Percentiles rank a stretch among this genome's conserved stretches.
Evolutionary conservation across 2,329 filamentous ascomycete species (phyloP).

Genomic region (Teratosphaeria epicoccoides): DNA sequence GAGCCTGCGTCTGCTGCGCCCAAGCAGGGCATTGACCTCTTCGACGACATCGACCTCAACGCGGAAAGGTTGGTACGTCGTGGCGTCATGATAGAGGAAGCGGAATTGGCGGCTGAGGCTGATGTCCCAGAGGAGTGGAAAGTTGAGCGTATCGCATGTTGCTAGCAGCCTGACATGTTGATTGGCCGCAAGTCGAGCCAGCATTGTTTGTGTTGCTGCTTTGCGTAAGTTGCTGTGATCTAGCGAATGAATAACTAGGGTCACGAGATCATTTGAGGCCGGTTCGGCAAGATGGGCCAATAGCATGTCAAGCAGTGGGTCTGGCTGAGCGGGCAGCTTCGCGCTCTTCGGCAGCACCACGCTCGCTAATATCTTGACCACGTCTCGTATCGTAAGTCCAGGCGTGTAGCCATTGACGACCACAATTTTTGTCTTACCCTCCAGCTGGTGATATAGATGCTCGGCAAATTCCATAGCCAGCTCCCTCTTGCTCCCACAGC

Average conservation of each 20-base stretch:
- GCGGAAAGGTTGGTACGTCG: conserved; percentile 68
- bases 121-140: conserved; percentile 81
- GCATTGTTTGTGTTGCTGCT: conserved; percentile 55
- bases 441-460: conserved; percentile 47
- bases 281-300: conserved; percentile 46
- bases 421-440: conserved; percentile 49
- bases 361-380: conserved; percentile 57
- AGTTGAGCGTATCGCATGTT: conserved; percentile 80
- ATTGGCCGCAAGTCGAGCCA: conserved; percentile 67
- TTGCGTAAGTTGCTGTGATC: conserved; percentile 70
- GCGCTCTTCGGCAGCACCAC: conserved; percentile 44
- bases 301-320: conserved; percentile 58
- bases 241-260: conserved; percentile 62
- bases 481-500: conserved; percentile 77
- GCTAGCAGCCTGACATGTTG: conserved; percentile 62
- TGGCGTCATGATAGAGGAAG: conserved; percentile 87
- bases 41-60: conserved; percentile 77
- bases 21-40: conserved; percentile 77
- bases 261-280: conserved; percentile 30
- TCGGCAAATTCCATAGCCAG: conserved; percentile 67
- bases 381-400: conserved; percentile 55
- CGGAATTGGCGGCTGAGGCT: conserved; percentile 71
- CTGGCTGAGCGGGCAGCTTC: conserved; percentile 54
- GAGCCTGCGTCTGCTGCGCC: conserved; percentile 65
- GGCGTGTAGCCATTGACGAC: conserved; percentile 77